Base-by-base conservation (phyloP, 176 grass and related monocot species). In the Melocanna baccifera region DNA sequence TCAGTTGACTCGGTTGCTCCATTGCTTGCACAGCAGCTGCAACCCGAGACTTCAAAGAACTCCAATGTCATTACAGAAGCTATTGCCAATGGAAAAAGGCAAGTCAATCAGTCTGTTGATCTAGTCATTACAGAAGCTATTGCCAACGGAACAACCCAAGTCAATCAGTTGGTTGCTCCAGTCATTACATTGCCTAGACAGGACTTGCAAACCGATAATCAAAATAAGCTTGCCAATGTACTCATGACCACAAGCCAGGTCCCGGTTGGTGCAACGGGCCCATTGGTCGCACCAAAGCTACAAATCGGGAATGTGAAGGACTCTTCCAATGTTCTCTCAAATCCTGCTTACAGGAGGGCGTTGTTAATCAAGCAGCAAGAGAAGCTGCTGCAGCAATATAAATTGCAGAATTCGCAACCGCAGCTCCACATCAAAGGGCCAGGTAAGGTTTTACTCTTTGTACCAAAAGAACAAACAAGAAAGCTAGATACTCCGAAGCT, bases 401-500 rank as follows among this genome's bases (percentile, higher is more conserved):
- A 78, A 20, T 78, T 77, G 46, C 78, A 6, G 16, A 77, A 41
- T 39, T 77, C 66, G 48, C 55, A 36, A 52, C 25, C n/a, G 20
- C 70, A 89, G 40, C 70, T 45, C 79, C 46, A 90, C 78, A 86
- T 90, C 66, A 86, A 86, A 85, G 88, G 88, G 29, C 83, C 88
- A 72, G 88, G 88, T 90, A 82, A 81, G 71, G 16, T 19, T 86
- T 19, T 71, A 37, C 20, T 43, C 8, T 30, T 68, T 58, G 30
- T 47, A 39, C 36, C 67, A 41, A 46, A 74, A 73, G 20, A 30
- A 51, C 5, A 75, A 14, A 6, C 7, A 50, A 46, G 29, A 75
- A 63, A 32, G 14, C 1, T 57, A 42, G 29, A 81, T 25, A 37
- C 12, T 76, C 5, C 29, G 0, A 69, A 81, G 22, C n/a, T n/a